These are phyloP conservation scores for Candida easanensis DNA, from an alignment of 805 yeast species.

Conservation along the genomic window DNA sequence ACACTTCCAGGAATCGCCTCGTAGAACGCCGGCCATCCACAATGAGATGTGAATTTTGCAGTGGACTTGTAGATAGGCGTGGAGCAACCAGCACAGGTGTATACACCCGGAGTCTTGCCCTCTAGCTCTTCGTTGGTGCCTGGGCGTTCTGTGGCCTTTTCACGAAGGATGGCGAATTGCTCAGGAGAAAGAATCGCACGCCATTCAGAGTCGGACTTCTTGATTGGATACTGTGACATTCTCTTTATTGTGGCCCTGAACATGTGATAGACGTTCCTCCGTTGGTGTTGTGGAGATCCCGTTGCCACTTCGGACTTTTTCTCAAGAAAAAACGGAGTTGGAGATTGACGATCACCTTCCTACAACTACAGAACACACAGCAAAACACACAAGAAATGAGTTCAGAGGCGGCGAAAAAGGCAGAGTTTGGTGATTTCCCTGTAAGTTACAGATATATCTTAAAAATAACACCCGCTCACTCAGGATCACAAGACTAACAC, in stretches of 20 bases:
- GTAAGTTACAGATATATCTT: slow-evolving; percentile 11
- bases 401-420: neutral
- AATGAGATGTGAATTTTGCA: slow-evolving; percentile 84
- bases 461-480: neutral
- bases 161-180: slow-evolving; percentile 76
- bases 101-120: slow-evolving; percentile 55
- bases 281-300: too few relatives aligned
- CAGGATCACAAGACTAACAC: slow-evolving; percentile 1
- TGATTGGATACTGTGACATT: slow-evolving; percentile 18
- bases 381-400: neutral
- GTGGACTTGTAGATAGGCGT: slow-evolving; percentile 74
- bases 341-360: too few relatives aligned
- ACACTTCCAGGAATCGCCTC: slow-evolving; percentile 84
- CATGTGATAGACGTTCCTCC: neutral
- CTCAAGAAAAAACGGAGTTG: too few relatives aligned
- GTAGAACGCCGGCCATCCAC: slow-evolving; percentile 99
- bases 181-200: slow-evolving; percentile 68
- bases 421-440: slow-evolving; percentile 23
- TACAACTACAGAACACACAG: neutral
- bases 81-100: slow-evolving; percentile 83
- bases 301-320: too few relatives aligned
- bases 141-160: slow-evolving; percentile 49
- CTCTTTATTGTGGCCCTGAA: slow-evolving; percentile 2
- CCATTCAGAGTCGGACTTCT: slow-evolving; percentile 63
- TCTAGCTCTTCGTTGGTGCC: slow-evolving; percentile 39